Percentiles rank a stretch among this genome's conserved stretches.
Conservation (phyloP, 2,329 filamentous ascomycete species). For the Trichothecium sympodiale region DNA sequence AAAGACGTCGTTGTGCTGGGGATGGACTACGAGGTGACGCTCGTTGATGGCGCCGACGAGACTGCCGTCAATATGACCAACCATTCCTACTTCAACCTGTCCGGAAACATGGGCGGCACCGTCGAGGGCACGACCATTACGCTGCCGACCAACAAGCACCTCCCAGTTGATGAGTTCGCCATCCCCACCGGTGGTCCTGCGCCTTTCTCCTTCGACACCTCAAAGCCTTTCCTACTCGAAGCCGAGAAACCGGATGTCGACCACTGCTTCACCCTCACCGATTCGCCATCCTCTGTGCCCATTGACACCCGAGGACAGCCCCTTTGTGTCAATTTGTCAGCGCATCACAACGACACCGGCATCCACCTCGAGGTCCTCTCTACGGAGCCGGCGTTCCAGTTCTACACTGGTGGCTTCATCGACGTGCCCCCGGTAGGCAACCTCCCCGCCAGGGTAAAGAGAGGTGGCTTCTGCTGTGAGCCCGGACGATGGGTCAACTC, state of each 20-base stretch:
- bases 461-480: conserved; percentile 84
- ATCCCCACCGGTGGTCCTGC: conserved; percentile 64
- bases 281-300: conserved; percentile 45
- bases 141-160: conserved; percentile 52
- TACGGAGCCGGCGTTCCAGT: conserved; percentile 94
- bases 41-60: conserved; percentile 72
- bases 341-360: conserved; percentile 61
- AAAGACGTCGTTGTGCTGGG: conserved; percentile 61
- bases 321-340: conserved; percentile 56
- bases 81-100: conserved; percentile 71
- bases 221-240: conserved; percentile 62
- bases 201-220: conserved; percentile 53
- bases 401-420: conserved; percentile 85
- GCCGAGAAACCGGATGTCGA: conserved; percentile 66
- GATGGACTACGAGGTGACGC: conserved; percentile 81
- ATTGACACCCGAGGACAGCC: conserved; percentile 55
- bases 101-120: conserved; percentile 28
- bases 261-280: conserved; percentile 76
- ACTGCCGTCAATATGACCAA: conserved; percentile 91
- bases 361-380: conserved; percentile 79
- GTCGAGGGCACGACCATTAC: conserved; percentile 54
- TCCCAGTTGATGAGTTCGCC: conserved; percentile 60
- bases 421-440: conserved; percentile 59
- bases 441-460: conserved; percentile 50
- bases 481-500: conserved; percentile 87